A percentile compares a stretch with the other conserved stretches of the same genome.
Evolutionary conservation across 441 rosid species (phyloP).

Genomic region (Erodium moschatum): DNA sequence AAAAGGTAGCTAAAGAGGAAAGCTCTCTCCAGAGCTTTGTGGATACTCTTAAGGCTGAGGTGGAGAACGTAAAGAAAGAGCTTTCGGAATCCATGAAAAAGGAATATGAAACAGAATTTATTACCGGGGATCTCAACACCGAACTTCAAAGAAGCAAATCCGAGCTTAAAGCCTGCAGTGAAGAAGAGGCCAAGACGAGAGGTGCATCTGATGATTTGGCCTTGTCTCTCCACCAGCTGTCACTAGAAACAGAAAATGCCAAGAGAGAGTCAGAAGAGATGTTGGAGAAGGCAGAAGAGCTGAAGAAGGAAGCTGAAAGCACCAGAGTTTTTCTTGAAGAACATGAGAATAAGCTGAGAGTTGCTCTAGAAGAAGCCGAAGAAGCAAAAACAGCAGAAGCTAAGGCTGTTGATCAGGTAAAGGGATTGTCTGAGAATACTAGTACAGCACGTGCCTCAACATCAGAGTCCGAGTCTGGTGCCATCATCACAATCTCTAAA

Average conservation of each 20-base stretch:
- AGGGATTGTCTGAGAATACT: conserved; percentile 54
- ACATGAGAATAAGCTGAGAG: conserved; percentile 53
- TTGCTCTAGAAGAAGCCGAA: conserved; percentile 79
- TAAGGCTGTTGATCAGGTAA: conserved; percentile 67
- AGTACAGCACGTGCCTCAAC: conserved; percentile 28
- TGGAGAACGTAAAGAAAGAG: conserved; percentile 67
- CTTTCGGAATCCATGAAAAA: conserved; percentile 60
- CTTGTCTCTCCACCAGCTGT: conserved; percentile 58
- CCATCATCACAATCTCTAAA: conserved; percentile 63
- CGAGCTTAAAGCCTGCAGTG: conserved; percentile 62
- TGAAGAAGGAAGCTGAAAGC: conserved; percentile 57
- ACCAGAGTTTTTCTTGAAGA: conserved; percentile 52
- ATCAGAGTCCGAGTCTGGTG: conserved; percentile 33
- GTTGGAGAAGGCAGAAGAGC: conserved; percentile 60
- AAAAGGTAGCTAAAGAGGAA: conserved; percentile 70
- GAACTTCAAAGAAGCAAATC: conserved; percentile 63
- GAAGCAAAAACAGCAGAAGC: conserved; percentile 72
- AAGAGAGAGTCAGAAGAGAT: conserved; percentile 60
- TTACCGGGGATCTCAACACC: conserved; percentile 71
- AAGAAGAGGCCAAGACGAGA: conserved; percentile 54
- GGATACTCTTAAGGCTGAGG: conserved; percentile 60
- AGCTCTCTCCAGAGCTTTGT: conserved; percentile 47
- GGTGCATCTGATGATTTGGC: conserved; percentile 74
- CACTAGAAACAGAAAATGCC: conserved; percentile 61
- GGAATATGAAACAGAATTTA: conserved; percentile 76